Conservation (phyloP, 805 yeast genomes). For the Candida cerambycidarum region DNA sequence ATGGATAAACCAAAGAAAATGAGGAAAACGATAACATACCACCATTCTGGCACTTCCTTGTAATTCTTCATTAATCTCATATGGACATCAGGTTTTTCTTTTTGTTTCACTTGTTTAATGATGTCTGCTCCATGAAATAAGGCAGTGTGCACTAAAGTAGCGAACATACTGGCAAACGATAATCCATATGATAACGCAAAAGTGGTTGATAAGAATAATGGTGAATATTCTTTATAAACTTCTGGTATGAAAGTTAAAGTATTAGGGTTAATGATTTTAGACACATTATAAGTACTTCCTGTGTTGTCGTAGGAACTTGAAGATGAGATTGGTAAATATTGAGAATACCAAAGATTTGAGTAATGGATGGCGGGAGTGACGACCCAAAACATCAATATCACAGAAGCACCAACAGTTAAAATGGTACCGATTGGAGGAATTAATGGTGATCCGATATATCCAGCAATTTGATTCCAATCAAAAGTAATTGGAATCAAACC, state of each 20-base stretch:
- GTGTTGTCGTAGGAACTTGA: constrained; percentile 51
- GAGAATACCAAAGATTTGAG: constrained; percentile 58
- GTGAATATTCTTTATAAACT: constrained; percentile 59
- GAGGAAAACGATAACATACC: constrained; percentile 25
- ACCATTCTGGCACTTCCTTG: constrained; percentile 46
- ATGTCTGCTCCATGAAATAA: constrained; percentile 60
- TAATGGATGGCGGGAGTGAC: constrained; percentile 58
- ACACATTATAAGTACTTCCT: constrained; percentile 49
- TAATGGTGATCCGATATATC: constrained; percentile 59
- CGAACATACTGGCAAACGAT: constrained; percentile 58
- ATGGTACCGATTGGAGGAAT: constrained; percentile 55
- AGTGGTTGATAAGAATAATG: constrained; percentile 60
- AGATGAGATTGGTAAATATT: constrained; percentile 54
- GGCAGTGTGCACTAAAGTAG: constrained; percentile 58
- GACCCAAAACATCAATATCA: constrained; percentile 47
- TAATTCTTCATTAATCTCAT: constrained; percentile 52
- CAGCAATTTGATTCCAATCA: constrained; percentile 50
- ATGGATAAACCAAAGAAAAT: constrained; percentile 32
- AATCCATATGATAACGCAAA: constrained; percentile 58
- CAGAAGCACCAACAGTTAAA: constrained; percentile 19
- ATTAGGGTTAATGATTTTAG: constrained; percentile 42
- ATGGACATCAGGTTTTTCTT: constrained; percentile 36
- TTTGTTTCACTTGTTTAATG: constrained; percentile 22
- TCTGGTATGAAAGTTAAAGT: constrained; percentile 41
- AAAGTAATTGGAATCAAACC: constrained; percentile 56